A percentile compares a stretch with the other conserved stretches of the same genome.
phyloP scores from a whole-genome alignment of 208 protist species.

The Histomonas meleagridis region DNA sequence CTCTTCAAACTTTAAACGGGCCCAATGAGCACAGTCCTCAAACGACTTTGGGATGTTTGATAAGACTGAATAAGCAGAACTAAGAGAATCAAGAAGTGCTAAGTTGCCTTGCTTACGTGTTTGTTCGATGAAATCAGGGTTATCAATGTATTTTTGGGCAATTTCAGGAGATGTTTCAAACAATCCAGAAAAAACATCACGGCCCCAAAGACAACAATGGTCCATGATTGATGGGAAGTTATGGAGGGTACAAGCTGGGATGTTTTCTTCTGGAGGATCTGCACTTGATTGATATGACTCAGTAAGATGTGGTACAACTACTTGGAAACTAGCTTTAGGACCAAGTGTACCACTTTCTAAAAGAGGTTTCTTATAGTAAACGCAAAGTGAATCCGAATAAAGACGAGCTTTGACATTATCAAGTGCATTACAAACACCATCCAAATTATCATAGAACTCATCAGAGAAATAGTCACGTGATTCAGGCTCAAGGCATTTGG shows the following conservation, averaged over 20 bases:
- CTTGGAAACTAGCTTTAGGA: slow-evolving; percentile 83
- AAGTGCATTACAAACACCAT: slow-evolving; percentile 87
- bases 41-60: slow-evolving; percentile 63
- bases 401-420: slow-evolving; percentile 77
- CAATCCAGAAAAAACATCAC: slow-evolving; percentile 61
- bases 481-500: slow-evolving; percentile 73
- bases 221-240: slow-evolving; percentile 88
- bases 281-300: slow-evolving; percentile 82
- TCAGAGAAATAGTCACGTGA: slow-evolving; percentile 73
- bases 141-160: not conserved
- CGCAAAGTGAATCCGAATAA: slow-evolving; percentile 55
- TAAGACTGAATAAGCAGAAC: not conserved
- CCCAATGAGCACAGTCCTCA: slow-evolving; percentile 77
- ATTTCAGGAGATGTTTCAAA: slow-evolving; percentile 51
- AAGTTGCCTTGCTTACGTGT: too few relatives aligned
- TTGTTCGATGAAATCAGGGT: not conserved
- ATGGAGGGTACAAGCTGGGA: slow-evolving; percentile 98
- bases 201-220: slow-evolving; percentile 56
- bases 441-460: slow-evolving; percentile 76
- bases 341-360: slow-evolving; percentile 96
- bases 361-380: slow-evolving; percentile 86
- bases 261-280: slow-evolving; percentile 90
- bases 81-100: not conserved
- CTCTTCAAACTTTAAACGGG: slow-evolving; percentile 77
- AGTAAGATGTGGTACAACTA: slow-evolving; percentile 87